Evolutionary conservation across 2,329 filamentous ascomycete species (phyloP).

Genomic region (Aspergillus clavatus): DNA sequence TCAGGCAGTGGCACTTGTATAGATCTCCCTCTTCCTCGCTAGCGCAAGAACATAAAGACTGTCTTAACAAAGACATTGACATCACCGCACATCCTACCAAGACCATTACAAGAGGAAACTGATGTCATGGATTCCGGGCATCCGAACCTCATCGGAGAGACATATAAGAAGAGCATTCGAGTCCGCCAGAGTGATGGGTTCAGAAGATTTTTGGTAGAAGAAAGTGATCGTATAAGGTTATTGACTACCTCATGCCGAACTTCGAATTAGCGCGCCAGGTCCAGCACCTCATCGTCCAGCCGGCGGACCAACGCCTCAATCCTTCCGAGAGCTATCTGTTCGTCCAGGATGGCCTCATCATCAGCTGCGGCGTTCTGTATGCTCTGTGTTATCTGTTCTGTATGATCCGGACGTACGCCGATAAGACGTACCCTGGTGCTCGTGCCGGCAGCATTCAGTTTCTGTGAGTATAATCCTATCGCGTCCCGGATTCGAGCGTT

Average conservation of each 20-base stretch:
- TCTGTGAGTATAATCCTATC: slow-evolving; percentile 4
- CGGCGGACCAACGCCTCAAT: slow-evolving; percentile 10
- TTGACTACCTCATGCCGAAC: slow-evolving; percentile 6
- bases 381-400: slow-evolving; percentile 17
- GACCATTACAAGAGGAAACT: too few species aligned
- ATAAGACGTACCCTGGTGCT: slow-evolving; percentile 11
- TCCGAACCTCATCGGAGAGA: neutral
- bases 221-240: too few species aligned
- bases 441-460: slow-evolving; percentile 7
- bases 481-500: neutral
- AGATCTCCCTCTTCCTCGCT: too few species aligned
- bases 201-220: too few species aligned
- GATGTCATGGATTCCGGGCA: neutral
- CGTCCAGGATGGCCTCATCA: slow-evolving; percentile 20
- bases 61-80: too few species aligned
- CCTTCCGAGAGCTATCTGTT: slow-evolving; percentile 20
- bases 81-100: too few species aligned
- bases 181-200: too few species aligned
- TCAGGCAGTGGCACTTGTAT: too few species aligned
- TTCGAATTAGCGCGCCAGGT: slow-evolving; percentile 10
- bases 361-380: slow-evolving; percentile 17
- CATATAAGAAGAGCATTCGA: neutral
- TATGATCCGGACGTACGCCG: slow-evolving; percentile 11
- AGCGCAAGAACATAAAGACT: too few species aligned
- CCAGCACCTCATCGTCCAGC: slow-evolving; percentile 17